Conservation (phyloP, 768 basidiomycete genomes). For the Boletus reticulatus region DNA sequence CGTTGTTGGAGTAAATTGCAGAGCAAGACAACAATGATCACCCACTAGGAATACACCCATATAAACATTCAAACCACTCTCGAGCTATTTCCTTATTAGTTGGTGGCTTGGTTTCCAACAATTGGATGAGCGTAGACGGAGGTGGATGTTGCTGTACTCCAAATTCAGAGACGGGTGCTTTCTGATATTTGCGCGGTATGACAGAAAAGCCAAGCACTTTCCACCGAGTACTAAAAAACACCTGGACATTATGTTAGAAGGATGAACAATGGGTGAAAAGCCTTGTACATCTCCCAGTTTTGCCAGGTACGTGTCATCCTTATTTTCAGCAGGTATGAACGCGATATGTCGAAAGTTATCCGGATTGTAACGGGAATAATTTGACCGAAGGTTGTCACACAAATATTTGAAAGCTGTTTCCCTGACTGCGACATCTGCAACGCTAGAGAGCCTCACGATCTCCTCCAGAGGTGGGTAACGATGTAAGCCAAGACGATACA, state of each 20-base stretch:
- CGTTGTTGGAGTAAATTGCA: neutral
- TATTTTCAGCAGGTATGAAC: slow-evolving; percentile 72
- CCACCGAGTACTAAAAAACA: slow-evolving; percentile 30
- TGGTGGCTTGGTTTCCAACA: slow-evolving; percentile 57
- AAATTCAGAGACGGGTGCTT: slow-evolving; percentile 55
- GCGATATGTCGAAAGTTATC: slow-evolving; percentile 50
- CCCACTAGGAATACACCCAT: slow-evolving; percentile 54
- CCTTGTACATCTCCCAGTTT: slow-evolving; percentile 57
- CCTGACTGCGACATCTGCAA: slow-evolving; percentile 41
- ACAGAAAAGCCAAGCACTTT: slow-evolving; percentile 68
- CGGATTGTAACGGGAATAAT: slow-evolving; percentile 56
- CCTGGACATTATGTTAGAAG: neutral
- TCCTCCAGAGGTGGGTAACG: slow-evolving; percentile 64
- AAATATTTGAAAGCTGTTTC: slow-evolving; percentile 71
- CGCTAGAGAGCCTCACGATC: slow-evolving; percentile 54
- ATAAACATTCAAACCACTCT: slow-evolving; percentile 62
- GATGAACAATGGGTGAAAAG: neutral
- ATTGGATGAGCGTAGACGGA: slow-evolving; percentile 48
- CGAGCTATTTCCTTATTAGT: slow-evolving; percentile 48
- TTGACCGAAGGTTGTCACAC: slow-evolving; percentile 58
- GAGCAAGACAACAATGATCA: slow-evolving; percentile 3
- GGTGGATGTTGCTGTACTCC: slow-evolving; percentile 68
- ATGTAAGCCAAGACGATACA: slow-evolving; percentile 64
- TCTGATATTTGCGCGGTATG: slow-evolving; percentile 48
- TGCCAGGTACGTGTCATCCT: slow-evolving; percentile 48